phyloP scores from a whole-genome alignment of 345 rosid genomes.

The Brassica carinata region DNA sequence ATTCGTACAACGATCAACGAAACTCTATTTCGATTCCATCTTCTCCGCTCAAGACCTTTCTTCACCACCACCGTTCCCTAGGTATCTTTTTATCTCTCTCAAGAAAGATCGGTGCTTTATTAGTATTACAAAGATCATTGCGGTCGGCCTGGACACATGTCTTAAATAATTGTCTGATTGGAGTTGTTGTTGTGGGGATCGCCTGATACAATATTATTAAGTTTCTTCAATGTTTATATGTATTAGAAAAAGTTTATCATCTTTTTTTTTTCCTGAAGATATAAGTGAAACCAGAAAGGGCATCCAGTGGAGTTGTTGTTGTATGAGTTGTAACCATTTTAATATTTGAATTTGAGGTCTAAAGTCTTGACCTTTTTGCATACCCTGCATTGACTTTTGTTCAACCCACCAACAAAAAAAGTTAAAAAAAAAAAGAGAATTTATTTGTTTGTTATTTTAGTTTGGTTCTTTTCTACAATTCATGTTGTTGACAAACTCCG shows the following conservation, averaged over 20 bases:
- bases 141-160: not conserved
- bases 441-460: not conserved
- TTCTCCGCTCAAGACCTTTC: constrained; percentile 9
- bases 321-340: constrained; percentile 3
- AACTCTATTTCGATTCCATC: constrained; percentile 19
- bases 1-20: not conserved
- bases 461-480: constrained; percentile 8
- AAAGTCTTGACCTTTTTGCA: constrained; percentile 25
- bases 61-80: constrained; percentile 6
- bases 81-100: constrained; percentile 20
- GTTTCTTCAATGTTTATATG: not conserved
- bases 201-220: not conserved
- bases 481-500: not conserved
- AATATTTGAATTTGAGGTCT: constrained; percentile 12
- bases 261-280: not conserved
- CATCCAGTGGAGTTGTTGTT: constrained; percentile 27
- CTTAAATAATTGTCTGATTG: not conserved
- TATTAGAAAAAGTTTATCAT: constrained; percentile 12
- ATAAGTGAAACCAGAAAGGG: not conserved
- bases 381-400: constrained; percentile 14
- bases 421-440: too few species aligned
- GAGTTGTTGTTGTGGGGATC: constrained; percentile 1
- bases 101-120: constrained; percentile 16
- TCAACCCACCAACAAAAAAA: not conserved
- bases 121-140: constrained; percentile 4